Evolutionary conservation across 192 early-diverging fungal species (phyloP).

Genomic region (Rhizoclosmatium sp.): DNA sequence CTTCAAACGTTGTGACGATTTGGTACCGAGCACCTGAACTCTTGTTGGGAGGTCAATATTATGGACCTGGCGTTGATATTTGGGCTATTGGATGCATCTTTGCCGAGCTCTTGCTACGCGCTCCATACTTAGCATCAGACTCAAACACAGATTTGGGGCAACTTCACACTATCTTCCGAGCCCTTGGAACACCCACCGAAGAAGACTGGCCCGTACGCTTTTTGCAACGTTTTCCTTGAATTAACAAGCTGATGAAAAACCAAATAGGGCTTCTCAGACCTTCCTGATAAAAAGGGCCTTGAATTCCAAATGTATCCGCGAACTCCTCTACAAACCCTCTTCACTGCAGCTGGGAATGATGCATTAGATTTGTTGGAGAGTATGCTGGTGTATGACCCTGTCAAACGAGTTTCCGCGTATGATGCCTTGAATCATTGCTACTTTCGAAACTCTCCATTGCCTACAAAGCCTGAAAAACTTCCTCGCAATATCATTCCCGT

Average conservation of each 20-base stretch:
- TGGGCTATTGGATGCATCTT: slow-evolving; percentile 99
- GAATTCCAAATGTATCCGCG: slow-evolving; percentile 77
- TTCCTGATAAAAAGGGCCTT: slow-evolving; percentile 54
- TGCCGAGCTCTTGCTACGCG: slow-evolving; percentile 89
- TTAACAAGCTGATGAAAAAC: neutral
- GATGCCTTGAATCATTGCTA: slow-evolving; percentile 77
- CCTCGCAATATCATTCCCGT: slow-evolving; percentile 51
- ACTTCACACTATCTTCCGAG: slow-evolving; percentile 83
- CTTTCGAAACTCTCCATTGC: slow-evolving; percentile 75
- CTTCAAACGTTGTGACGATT: slow-evolving; percentile 91
- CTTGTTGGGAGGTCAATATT: slow-evolving; percentile 86
- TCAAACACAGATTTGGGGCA: slow-evolving; percentile 82
- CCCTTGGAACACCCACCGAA: slow-evolving; percentile 85
- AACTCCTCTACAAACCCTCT: slow-evolving; percentile 73
- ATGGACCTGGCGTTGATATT: slow-evolving; percentile 90
- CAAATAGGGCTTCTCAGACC: slow-evolving; percentile 28
- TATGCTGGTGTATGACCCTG: slow-evolving; percentile 89
- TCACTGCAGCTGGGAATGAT: slow-evolving; percentile 86
- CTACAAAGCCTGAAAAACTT: slow-evolving; percentile 72
- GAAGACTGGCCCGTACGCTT: slow-evolving; percentile 80
- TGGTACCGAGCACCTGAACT: slow-evolving; percentile 99
- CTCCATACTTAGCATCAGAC: slow-evolving; percentile 86
- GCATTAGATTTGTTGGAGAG: slow-evolving; percentile 85
- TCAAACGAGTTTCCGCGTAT: slow-evolving; percentile 77
- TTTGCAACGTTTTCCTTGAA: slow-evolving; percentile 1